These are phyloP conservation scores for Babjeviella inositovora DNA, from an alignment of 805 yeast species.

Conservation along the genomic window DNA sequence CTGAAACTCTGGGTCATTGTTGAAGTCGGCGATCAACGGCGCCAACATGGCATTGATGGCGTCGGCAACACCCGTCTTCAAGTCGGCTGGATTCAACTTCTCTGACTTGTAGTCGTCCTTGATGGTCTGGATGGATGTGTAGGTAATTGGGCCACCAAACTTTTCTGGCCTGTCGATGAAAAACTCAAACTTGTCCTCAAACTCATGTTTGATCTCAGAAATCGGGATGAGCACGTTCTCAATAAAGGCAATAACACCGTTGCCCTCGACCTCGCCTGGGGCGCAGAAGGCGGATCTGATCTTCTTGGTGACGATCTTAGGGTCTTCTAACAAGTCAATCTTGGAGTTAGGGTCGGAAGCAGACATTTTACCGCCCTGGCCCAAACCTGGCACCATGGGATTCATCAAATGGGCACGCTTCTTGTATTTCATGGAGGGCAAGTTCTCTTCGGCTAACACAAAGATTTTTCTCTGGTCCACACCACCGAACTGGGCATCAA, in stretches of 20 bases:
- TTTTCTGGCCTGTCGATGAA: constrained; percentile 84
- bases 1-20: constrained; percentile 50
- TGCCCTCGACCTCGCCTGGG: constrained; percentile 83
- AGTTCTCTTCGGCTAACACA: constrained; percentile 90
- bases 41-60: constrained; percentile 67
- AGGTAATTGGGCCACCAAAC: constrained; percentile 87
- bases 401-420: constrained; percentile 98
- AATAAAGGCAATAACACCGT: constrained; percentile 78
- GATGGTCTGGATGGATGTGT: constrained; percentile 48
- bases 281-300: constrained; percentile 87
- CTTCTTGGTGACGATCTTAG: constrained; percentile 79
- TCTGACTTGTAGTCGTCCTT: constrained; percentile 59
- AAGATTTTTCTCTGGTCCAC: constrained; percentile 97
- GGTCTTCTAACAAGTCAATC: constrained; percentile 83
- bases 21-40: constrained; percentile 67
- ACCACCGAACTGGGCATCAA: constrained; percentile 96
- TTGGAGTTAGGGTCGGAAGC: constrained; percentile 98
- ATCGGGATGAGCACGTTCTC: constrained; percentile 79
- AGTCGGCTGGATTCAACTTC: constrained; percentile 81
- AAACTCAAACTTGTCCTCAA: constrained; percentile 41
- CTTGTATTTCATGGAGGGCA: constrained; percentile 77
- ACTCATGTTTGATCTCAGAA: constrained; percentile 53
- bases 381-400: constrained; percentile 96
- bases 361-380: constrained; percentile 97
- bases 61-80: constrained; percentile 83